Evolutionary conservation across 176 grass and related monocot species (phyloP).

Genomic region (Cocos nucifera): DNA sequence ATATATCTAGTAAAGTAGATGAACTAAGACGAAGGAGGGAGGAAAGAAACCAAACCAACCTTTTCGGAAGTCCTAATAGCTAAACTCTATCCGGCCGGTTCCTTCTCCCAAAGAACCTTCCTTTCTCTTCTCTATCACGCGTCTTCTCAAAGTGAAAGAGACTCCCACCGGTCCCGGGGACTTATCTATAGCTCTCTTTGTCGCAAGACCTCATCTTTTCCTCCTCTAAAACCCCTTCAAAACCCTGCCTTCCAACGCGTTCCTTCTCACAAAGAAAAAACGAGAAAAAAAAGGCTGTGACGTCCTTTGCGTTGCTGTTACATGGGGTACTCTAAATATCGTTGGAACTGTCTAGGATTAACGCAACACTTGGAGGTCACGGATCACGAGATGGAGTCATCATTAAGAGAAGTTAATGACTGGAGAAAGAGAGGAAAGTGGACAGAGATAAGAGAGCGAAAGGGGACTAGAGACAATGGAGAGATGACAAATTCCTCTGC

Average conservation of each 20-base stretch:
- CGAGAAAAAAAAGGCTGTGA: background rate
- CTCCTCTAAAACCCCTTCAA: too few relatives aligned
- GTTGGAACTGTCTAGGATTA: constrained; percentile 55
- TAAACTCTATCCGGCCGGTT: too few relatives aligned
- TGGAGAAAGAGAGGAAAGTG: background rate
- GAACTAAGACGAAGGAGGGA: too few relatives aligned
- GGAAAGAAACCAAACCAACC: too few relatives aligned
- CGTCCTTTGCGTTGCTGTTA: background rate
- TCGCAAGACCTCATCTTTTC: too few relatives aligned
- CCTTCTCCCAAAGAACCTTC: too few relatives aligned
- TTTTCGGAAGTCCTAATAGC: too few relatives aligned
- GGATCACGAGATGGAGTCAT: constrained; percentile 41
- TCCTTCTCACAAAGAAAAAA: background rate
- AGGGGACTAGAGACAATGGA: background rate
- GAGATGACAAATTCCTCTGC: background rate
- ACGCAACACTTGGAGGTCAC: constrained; percentile 21
- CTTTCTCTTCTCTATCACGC: too few relatives aligned
- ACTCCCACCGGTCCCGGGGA: too few relatives aligned
- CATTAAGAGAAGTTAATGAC: constrained; percentile 42
- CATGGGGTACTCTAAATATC: constrained; percentile 20
- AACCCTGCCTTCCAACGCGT: background rate
- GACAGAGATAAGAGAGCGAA: background rate
- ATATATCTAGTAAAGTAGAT: too few relatives aligned
- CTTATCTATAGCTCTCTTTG: too few relatives aligned
- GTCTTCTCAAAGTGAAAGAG: too few relatives aligned